These are phyloP conservation scores for Nepenthes mirabilis DNA, from an alignment of 148 eudicot genomes.

Conservation along the genomic window DNA sequence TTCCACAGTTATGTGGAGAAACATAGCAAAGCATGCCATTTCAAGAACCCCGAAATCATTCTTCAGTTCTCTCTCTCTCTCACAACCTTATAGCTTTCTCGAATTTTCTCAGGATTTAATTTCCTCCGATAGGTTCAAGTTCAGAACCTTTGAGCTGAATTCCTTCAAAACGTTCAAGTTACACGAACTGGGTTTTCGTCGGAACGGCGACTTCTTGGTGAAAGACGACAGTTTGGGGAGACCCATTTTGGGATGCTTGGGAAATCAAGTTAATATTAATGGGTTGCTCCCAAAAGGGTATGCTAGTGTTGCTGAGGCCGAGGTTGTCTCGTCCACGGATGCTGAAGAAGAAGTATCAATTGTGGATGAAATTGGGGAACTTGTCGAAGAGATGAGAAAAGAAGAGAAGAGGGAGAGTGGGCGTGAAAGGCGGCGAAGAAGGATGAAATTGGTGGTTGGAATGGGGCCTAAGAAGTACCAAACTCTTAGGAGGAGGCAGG, in stretches of 20 bases:
- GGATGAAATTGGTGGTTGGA: constrained; percentile 16
- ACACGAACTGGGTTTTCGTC: constrained; percentile 30
- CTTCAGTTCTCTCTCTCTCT: constrained; percentile 9
- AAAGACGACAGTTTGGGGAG: constrained; percentile 18
- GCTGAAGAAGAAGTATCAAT: constrained; percentile 38
- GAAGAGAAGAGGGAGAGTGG: constrained; percentile 28
- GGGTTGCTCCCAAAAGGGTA: constrained; percentile 38
- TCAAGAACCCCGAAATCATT: constrained; percentile 19
- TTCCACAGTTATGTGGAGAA: constrained; percentile 55
- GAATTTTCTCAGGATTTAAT: constrained; percentile 25
- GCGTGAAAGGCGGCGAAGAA: constrained; percentile 1
- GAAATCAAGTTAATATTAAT: constrained; percentile 16
- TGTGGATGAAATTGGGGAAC: constrained; percentile 46
- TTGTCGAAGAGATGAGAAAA: constrained; percentile 50
- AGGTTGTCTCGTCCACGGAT: constrained; percentile 26
- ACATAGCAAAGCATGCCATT: constrained; percentile 25
- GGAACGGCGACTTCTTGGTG: constrained; percentile 14
- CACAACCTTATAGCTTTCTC: constrained; percentile 28
- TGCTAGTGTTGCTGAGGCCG: constrained; percentile 64
- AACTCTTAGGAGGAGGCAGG: constrained; percentile 58
- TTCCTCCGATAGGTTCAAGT: constrained; percentile 14
- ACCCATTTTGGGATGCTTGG: constrained; percentile 13
- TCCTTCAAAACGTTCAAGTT: constrained; percentile 15
- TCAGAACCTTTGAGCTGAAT: constrained; percentile 14
- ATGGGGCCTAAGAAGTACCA: constrained; percentile 35